A percentile compares a stretch with the other conserved stretches of the same genome.
phyloP scores from a whole-genome alignment of 2,329 filamentous ascomycete genomes.

The Emergomyces africanus region DNA sequence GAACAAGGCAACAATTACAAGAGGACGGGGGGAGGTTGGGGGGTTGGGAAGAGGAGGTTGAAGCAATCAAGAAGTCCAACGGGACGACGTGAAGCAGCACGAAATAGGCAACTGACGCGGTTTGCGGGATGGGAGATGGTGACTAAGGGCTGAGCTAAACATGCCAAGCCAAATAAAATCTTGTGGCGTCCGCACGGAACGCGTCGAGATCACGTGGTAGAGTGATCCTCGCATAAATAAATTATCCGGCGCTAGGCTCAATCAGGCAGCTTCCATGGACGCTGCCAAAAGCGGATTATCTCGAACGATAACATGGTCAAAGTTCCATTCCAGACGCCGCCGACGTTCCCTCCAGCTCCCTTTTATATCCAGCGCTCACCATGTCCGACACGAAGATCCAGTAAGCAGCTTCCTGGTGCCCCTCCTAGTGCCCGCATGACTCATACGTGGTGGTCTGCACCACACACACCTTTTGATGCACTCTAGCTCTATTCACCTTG shows the following conservation, averaged over 20 bases:
- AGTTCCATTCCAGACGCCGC: background rate
- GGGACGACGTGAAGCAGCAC: conserved; percentile 1
- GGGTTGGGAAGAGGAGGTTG: conserved; percentile 5
- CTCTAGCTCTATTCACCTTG: background rate
- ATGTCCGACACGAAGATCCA: conserved; percentile 63
- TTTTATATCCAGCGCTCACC: conserved; percentile 15
- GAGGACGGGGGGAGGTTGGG: conserved; percentile 9
- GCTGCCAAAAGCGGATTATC: background rate
- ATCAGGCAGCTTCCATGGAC: conserved; percentile 1
- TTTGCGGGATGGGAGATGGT: background rate
- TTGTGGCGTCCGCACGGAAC: conserved; percentile 10
- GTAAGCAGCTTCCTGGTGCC: conserved; percentile 34
- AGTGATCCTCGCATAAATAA: conserved; percentile 8
- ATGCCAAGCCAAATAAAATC: background rate
- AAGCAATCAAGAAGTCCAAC: conserved; percentile 1
- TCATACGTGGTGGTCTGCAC: conserved; percentile 7
- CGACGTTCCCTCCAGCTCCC: conserved; percentile 8
- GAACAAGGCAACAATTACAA: conserved; percentile 3
- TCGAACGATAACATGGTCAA: background rate
- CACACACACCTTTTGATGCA: conserved; percentile 11
- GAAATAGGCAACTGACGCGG: background rate
- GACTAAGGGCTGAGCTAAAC: conserved; percentile 4
- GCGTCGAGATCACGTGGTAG: conserved; percentile 27
- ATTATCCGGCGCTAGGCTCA: conserved; percentile 2
- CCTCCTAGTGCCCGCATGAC: conserved; percentile 10